These are phyloP conservation scores for Lycium barbarum DNA, from an alignment of 257 asterid genomes.

Conservation along the genomic window DNA sequence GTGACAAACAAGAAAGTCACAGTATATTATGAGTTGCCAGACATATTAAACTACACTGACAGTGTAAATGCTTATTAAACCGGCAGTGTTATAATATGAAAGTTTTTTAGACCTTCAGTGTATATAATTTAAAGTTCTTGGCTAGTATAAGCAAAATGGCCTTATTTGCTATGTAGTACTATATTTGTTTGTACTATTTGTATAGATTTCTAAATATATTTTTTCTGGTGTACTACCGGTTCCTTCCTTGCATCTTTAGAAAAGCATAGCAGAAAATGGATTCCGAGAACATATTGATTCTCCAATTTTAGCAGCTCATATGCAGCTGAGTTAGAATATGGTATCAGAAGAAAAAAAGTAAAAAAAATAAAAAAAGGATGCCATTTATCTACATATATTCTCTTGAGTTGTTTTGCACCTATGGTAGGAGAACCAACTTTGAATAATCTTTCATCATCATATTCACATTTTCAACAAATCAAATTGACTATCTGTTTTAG, in stretches of 20 bases:
- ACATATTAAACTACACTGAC: background rate
- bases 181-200: background rate
- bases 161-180: background rate
- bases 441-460: conserved; percentile 26
- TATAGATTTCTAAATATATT: background rate
- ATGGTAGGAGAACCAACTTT: background rate
- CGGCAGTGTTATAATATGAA: too few species aligned
- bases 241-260: conserved; percentile 23
- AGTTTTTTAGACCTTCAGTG: background rate
- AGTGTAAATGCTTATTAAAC: too few species aligned
- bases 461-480: conserved; percentile 1
- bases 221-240: background rate
- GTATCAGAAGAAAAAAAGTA: background rate
- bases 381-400: conserved; percentile 23
- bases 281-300: conserved; percentile 18
- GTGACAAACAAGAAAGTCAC: conserved; percentile 6
- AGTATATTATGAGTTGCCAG: background rate
- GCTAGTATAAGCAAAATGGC: background rate
- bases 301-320: conserved; percentile 20
- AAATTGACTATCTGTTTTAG: conserved; percentile 3
- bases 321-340: conserved; percentile 22
- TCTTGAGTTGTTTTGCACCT: conserved; percentile 24
- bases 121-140: background rate
- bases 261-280: conserved; percentile 21
- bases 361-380: background rate